Base-by-base conservation (phyloP, 225 moss, liverwort and hornwort genomes). In the Sphagnum tenellum region DNA sequence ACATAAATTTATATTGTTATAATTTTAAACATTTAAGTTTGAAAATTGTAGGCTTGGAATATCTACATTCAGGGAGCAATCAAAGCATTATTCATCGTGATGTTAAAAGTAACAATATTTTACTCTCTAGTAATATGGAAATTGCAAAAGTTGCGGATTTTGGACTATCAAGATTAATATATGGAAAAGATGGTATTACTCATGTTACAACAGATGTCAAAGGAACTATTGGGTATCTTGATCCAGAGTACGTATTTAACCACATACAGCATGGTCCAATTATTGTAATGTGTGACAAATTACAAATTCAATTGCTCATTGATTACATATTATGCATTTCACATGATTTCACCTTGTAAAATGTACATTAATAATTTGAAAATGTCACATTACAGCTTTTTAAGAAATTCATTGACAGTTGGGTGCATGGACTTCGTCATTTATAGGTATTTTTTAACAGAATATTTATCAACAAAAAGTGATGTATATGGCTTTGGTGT, bases 61-160 rank as follows among this genome's bases (percentile, higher is more conserved):
- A 81, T 71, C 66, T 83, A 46, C 87, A 87, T 12, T 44, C 68
- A 2, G 79, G 76, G 13, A 78, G 81, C 29, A 81, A 72, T 56
- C 78, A 76, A 7, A 51, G 60, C 45, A 79, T 86, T 44, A 86
- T 89, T 60, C 83, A 86, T 44, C 75, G 89, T 5, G 89, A 86
- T 70, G 75, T 89, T 2, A 89, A 86, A 76, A 83, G 83, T 45
- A 81, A 70, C 81, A 89, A 89, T 74, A 84, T 89, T 59, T 86
- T 84, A 57, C 77, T 89, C 67, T 78, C 79, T 0, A 68, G 77
- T 48, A 86, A 74, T 29, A 29, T 29, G 44, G 78, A 72, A 49
- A 69, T 68, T 49, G 81, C 83, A 1, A 89, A 81, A 66, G 78
- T 86, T 55, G 79, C 86, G 0, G 89, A 86, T 62, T 89, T 89